phyloP scores from a whole-genome alignment of 352 stramenopile genomes.

The Pythium aphanidermatum region DNA sequence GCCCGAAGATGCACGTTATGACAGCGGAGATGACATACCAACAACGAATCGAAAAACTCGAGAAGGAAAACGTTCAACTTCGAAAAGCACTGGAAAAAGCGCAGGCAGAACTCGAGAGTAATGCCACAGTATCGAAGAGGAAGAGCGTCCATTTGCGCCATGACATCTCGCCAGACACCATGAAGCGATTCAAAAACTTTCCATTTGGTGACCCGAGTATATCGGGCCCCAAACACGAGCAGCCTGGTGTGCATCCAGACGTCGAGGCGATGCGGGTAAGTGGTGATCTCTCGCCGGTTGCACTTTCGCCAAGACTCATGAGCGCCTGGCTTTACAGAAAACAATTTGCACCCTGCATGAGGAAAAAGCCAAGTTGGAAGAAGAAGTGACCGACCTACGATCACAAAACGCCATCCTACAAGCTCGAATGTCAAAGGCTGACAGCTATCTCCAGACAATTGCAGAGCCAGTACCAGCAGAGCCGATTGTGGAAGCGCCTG shows the following conservation, averaged over 20 bases:
- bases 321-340: constrained; percentile 16
- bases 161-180: constrained; percentile 26
- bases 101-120: constrained; percentile 22
- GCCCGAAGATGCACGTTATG: constrained; percentile 78
- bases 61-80: constrained; percentile 43
- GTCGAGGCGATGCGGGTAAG: constrained; percentile 24
- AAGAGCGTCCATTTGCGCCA: constrained; percentile 31
- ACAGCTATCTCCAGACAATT: constrained; percentile 19
- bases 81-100: constrained; percentile 28
- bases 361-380: constrained; percentile 24
- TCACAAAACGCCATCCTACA: constrained; percentile 21
- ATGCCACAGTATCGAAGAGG: constrained; percentile 21
- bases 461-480: constrained; percentile 2
- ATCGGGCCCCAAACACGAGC: neutral
- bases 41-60: constrained; percentile 49
- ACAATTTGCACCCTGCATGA: constrained; percentile 25
- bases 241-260: constrained; percentile 6
- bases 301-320: too few relatives aligned
- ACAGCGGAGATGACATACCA: constrained; percentile 62
- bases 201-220: constrained; percentile 12
- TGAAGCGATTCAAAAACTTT: constrained; percentile 42
- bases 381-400: constrained; percentile 22
- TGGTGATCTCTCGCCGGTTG: too few relatives aligned
- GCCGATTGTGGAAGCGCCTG: constrained; percentile 1
- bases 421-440: constrained; percentile 16